Percentiles rank a stretch among this genome's conserved stretches.
phyloP scores from a whole-genome alignment of 768 basidiomycete genomes.

The Mycena amicta region DNA sequence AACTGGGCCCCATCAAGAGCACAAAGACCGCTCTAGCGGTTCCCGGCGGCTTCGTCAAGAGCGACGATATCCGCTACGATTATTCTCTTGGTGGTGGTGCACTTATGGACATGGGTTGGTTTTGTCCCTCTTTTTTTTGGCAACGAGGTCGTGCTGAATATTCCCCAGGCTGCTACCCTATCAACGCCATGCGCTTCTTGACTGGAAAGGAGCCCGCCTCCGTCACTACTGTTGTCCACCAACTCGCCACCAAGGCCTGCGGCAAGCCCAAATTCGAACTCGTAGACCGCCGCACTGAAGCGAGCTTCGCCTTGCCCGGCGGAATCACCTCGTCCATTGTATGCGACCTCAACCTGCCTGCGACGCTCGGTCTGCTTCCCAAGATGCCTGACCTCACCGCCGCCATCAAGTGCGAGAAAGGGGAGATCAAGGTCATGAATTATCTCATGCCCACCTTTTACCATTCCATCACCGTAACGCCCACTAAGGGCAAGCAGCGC shows the following conservation, averaged over 20 bases:
- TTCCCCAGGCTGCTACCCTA: constrained; percentile 47
- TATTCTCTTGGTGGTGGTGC: constrained; percentile 62
- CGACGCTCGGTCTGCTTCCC: constrained; percentile 38
- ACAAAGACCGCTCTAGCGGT: constrained; percentile 43
- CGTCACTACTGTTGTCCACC: constrained; percentile 40
- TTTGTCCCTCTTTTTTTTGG: constrained; percentile 33
- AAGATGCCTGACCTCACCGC: constrained; percentile 38
- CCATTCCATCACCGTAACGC: constrained; percentile 50
- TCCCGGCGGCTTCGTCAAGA: constrained; percentile 35
- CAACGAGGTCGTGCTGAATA: background rate
- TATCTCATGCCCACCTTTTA: constrained; percentile 48
- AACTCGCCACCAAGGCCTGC: constrained; percentile 29
- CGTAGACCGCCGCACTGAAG: constrained; percentile 35
- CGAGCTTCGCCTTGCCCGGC: constrained; percentile 35
- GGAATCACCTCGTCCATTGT: constrained; percentile 38
- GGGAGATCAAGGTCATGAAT: constrained; percentile 44
- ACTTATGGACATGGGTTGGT: constrained; percentile 68
- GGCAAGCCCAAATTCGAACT: constrained; percentile 25
- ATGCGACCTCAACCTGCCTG: constrained; percentile 36
- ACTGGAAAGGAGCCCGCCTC: constrained; percentile 43
- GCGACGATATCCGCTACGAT: constrained; percentile 52
- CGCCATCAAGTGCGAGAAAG: constrained; percentile 45
- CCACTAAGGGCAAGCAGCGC: constrained; percentile 31
- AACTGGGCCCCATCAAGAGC: constrained; percentile 54
- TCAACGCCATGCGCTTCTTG: constrained; percentile 51